These are phyloP conservation scores for Sarocladium kiliense DNA, from an alignment of 2,329 filamentous ascomycete species.

Conservation along the genomic window DNA sequence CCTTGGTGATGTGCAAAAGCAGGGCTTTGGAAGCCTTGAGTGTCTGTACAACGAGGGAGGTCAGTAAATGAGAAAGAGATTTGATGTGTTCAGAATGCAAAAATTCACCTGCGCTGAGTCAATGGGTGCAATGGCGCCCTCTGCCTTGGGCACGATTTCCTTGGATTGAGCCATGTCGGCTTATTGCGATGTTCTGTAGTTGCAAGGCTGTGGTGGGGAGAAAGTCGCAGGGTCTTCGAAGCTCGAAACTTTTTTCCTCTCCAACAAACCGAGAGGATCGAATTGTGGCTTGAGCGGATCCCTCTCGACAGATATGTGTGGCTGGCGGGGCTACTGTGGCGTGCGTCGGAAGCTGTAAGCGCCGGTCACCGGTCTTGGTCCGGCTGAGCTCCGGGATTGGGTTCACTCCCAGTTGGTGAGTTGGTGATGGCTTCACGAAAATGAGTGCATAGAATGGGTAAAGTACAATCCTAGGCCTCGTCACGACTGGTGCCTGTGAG, in stretches of 20 bases:
- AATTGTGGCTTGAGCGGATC: conserved; percentile 6
- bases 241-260: conserved; percentile 22
- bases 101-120: conserved; percentile 34
- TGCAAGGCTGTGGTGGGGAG: neutral
- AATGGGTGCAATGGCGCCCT: conserved; percentile 28
- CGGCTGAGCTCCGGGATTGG: conserved; percentile 2
- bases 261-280: neutral
- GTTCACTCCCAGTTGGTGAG: neutral
- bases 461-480: neutral
- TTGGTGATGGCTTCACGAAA: neutral
- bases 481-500: too few species aligned
- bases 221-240: conserved; percentile 11
- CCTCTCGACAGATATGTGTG: neutral
- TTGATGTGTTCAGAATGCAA: neutral
- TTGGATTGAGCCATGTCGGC: conserved; percentile 35
- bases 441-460: neutral
- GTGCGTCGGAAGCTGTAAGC: conserved; percentile 29
- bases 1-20: conserved; percentile 55
- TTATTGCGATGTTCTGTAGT: neutral
- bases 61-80: conserved; percentile 10
- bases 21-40: conserved; percentile 60
- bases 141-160: conserved; percentile 27
- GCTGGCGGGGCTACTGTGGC: conserved; percentile 17
- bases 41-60: conserved; percentile 32
- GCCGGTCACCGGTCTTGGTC: conserved; percentile 22